phyloP scores from a whole-genome alignment of 164 flowering plant species.

The Umbellularia californica region DNA sequence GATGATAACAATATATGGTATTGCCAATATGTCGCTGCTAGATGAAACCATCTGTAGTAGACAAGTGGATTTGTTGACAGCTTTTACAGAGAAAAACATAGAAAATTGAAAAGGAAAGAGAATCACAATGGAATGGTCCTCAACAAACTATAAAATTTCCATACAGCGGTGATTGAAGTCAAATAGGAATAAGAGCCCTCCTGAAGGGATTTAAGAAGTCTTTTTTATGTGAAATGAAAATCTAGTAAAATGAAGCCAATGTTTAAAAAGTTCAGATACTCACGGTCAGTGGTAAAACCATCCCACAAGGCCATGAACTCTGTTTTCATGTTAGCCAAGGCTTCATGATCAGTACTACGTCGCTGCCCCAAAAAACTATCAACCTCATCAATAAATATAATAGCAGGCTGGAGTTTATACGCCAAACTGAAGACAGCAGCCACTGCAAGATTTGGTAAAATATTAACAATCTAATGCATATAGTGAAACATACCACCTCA shows the following conservation, averaged over 20 bases:
- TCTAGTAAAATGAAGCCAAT: not conserved
- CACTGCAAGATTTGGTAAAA: slow-evolving; percentile 38
- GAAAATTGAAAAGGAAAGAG: too few species aligned
- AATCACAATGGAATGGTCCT: too few species aligned
- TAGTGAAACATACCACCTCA: too few species aligned
- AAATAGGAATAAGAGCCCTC: not conserved
- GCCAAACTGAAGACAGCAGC: slow-evolving; percentile 91
- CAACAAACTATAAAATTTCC: too few species aligned
- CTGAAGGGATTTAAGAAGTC: too few species aligned
- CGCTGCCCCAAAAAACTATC: slow-evolving; percentile 93
- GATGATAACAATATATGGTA: too few species aligned
- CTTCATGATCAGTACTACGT: slow-evolving; percentile 67
- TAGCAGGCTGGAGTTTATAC: slow-evolving; percentile 84
- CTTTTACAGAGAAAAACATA: too few species aligned
- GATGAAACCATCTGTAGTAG: too few species aligned
- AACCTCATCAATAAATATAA: slow-evolving; percentile 89
- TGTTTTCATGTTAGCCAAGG: slow-evolving; percentile 80
- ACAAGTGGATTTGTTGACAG: too few species aligned
- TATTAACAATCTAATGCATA: too few species aligned
- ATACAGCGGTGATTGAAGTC: not conserved
- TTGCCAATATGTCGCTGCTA: too few species aligned
- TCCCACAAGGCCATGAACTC: slow-evolving; percentile 97
- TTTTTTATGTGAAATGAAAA: not conserved
- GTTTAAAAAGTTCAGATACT: slow-evolving; percentile 23
- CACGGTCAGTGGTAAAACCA: slow-evolving; percentile 92